These are phyloP conservation scores for Schizosaccharomyces cryophilus DNA, from an alignment of 805 yeast genomes.

Conservation along the genomic window DNA sequence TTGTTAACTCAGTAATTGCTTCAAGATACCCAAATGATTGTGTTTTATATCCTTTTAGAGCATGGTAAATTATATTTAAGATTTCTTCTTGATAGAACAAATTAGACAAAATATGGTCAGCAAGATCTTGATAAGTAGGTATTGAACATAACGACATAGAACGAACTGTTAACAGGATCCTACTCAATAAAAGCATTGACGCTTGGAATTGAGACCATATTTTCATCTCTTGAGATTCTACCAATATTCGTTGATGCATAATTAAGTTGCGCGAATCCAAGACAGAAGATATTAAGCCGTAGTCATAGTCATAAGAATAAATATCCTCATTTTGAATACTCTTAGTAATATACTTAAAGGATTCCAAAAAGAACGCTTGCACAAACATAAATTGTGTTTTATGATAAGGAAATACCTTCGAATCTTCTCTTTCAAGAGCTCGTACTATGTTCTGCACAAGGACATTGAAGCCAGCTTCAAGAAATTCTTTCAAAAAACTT, in stretches of 20 bases:
- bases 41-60: constrained; percentile 36
- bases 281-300: constrained; percentile 20
- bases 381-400: constrained; percentile 30
- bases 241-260: constrained; percentile 23
- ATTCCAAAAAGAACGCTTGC: constrained; percentile 57
- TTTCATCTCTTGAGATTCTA: constrained; percentile 12
- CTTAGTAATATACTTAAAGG: constrained; percentile 16
- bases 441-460: constrained; percentile 30
- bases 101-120: constrained; percentile 37
- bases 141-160: constrained; percentile 18
- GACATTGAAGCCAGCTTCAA: constrained; percentile 9
- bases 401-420: constrained; percentile 12
- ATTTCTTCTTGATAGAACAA: constrained; percentile 45
- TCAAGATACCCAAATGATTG: constrained; percentile 38
- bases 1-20: constrained; percentile 38
- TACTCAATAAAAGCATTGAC: constrained; percentile 39
- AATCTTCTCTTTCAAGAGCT: constrained; percentile 20
- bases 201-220: constrained; percentile 30
- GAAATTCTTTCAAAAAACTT: neutral
- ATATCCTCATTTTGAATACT: constrained; percentile 2
- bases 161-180: constrained; percentile 20
- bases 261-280: constrained; percentile 38
- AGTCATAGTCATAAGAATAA: constrained; percentile 4
- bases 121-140: constrained; percentile 26
- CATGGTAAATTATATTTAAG: constrained; percentile 27